Evolutionary conservation across 495 filamentous ascomycete genomes (phyloP).

Genomic region (Aspergillus funiculosus): DNA sequence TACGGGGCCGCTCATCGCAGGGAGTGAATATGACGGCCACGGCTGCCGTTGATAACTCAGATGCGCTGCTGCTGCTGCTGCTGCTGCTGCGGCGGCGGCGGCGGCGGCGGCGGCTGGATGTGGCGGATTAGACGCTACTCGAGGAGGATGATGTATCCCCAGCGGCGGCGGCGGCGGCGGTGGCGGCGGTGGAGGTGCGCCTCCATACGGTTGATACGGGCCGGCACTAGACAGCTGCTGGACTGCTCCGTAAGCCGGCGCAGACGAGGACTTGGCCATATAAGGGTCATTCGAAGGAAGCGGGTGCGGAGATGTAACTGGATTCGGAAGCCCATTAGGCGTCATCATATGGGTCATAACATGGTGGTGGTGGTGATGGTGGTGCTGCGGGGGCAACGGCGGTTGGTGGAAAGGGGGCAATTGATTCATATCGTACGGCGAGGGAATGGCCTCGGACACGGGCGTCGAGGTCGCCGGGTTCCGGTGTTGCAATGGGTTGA

Average conservation of each 20-base stretch:
- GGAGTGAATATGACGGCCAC: constrained; percentile 51
- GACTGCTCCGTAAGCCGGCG: constrained; percentile 49
- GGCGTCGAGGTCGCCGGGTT: constrained; percentile 47
- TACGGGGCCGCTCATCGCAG: constrained; percentile 62
- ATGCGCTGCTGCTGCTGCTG: too few species aligned
- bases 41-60: constrained; percentile 46
- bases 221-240: constrained; percentile 59
- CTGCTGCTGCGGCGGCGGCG: too few species aligned
- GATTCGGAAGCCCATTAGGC: constrained; percentile 38
- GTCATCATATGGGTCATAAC: constrained; percentile 34
- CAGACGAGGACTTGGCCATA: constrained; percentile 53
- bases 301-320: constrained; percentile 55
- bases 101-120: constrained; percentile 14
- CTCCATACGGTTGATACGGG: constrained; percentile 51
- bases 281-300: constrained; percentile 60
- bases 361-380: constrained; percentile 27
- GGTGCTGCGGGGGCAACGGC: constrained; percentile 36
- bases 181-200: constrained; percentile 52
- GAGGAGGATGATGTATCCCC: constrained; percentile 48
- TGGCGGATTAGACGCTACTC: constrained; percentile 52
- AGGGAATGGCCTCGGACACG: constrained; percentile 42
- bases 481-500: constrained; percentile 37
- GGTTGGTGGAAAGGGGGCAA: constrained; percentile 53
- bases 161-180: constrained; percentile 55
- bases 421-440: constrained; percentile 55